Conservation (phyloP, 2,329 filamentous ascomycete species). For the Xylaria sp. region DNA sequence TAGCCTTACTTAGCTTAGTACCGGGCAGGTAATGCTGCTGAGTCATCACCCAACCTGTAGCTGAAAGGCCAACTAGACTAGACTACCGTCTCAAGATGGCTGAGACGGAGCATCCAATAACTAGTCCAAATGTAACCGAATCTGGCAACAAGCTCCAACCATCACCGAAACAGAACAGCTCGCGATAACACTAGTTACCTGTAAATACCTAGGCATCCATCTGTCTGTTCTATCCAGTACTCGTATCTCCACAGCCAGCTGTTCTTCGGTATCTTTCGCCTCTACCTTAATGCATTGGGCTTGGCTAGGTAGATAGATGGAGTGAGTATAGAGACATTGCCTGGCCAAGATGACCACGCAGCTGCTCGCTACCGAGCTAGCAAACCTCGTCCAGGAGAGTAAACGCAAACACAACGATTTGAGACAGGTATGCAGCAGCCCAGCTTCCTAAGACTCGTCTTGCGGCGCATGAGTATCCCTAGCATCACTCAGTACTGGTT, state of each 20-base stretch:
- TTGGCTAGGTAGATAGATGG: slow-evolving; percentile 28
- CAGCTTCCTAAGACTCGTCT: too few relatives aligned
- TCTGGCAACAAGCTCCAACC: slow-evolving; percentile 47
- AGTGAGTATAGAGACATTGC: slow-evolving; percentile 37
- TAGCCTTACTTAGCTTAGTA: not conserved
- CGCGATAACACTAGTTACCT: not conserved
- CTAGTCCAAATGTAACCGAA: slow-evolving; percentile 27
- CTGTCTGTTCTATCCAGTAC: not conserved
- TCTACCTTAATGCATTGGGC: not conserved
- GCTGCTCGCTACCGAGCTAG: slow-evolving; percentile 87
- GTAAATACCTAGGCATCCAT: not conserved
- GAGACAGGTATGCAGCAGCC: slow-evolving; percentile 68
- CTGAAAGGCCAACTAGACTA: not conserved
- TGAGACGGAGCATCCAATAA: not conserved
- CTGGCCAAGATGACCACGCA: slow-evolving; percentile 83
- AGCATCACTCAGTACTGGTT: not conserved
- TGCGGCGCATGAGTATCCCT: not conserved
- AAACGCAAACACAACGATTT: slow-evolving; percentile 94
- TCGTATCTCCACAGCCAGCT: too few relatives aligned
- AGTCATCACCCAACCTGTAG: slow-evolving; percentile 31
- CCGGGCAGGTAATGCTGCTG: slow-evolving; percentile 26
- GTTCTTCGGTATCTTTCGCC: slow-evolving; percentile 1
- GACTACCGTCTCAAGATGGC: too few relatives aligned
- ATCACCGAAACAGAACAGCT: slow-evolving; percentile 11
- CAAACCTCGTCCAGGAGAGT: slow-evolving; percentile 92